These are phyloP conservation scores for Atractiella rhizophila DNA, from an alignment of 768 basidiomycete species.

Conservation along the genomic window DNA sequence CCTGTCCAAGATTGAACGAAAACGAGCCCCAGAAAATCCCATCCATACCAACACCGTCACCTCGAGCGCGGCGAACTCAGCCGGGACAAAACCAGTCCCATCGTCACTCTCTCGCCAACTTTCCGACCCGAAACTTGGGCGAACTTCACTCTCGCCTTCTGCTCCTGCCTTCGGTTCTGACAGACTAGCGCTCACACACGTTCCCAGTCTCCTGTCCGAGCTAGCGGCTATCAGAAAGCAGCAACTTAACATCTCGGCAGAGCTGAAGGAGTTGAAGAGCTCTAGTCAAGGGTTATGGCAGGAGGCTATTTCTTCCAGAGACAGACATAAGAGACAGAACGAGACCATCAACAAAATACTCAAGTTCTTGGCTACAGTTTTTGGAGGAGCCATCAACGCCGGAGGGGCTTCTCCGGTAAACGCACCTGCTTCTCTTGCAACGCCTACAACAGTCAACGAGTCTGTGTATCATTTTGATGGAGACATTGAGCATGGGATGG, in stretches of 20 bases:
- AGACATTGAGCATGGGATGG: too few species aligned
- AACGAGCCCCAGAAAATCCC: too few species aligned
- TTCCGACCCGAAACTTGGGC: too few species aligned
- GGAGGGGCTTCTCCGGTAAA: too few species aligned
- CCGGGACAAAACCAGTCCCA: conserved; percentile 2
- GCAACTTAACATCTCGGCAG: conserved; percentile 69
- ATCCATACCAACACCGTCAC: background rate
- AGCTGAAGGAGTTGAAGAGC: conserved; percentile 63
- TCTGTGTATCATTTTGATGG: too few species aligned
- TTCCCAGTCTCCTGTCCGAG: conserved; percentile 51
- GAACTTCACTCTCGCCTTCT: too few species aligned
- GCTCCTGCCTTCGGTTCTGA: background rate
- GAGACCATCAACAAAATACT: conserved; percentile 90
- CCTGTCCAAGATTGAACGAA: conserved; percentile 63
- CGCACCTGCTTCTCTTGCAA: too few species aligned
- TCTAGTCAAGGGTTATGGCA: conserved; percentile 82
- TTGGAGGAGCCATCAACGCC: too few species aligned
- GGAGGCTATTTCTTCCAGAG: conserved; percentile 51
- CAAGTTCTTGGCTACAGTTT: conserved; percentile 78
- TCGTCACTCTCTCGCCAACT: too few species aligned
- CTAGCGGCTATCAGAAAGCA: conserved; percentile 71
- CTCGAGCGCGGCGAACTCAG: background rate
- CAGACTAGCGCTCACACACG: conserved; percentile 36
- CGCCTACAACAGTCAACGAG: too few species aligned
- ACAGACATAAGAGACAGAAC: conserved; percentile 69